A percentile compares a stretch with the other conserved stretches of the same genome.
Evolutionary conservation across 805 yeast genomes (phyloP).

Genomic region (Saccharomycopsis sp.): DNA sequence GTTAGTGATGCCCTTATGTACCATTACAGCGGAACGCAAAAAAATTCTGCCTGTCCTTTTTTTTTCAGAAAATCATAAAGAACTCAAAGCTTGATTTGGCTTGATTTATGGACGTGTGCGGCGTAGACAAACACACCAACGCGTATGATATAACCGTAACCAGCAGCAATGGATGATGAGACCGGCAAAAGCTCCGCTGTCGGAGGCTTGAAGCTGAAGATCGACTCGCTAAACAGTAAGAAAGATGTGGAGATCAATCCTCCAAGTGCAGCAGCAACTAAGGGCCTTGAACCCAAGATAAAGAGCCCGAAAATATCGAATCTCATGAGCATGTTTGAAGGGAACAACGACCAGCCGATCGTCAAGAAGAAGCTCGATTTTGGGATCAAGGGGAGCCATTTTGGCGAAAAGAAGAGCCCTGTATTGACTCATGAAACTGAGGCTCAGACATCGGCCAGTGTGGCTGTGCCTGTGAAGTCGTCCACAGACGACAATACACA

Average conservation of each 20-base stretch:
- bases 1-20: too few species aligned
- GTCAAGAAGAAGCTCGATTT: neutral
- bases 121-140: neutral
- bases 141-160: neutral
- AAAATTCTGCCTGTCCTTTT: neutral
- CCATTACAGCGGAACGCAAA: neutral
- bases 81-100: neutral
- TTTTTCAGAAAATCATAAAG: neutral
- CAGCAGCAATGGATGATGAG: neutral
- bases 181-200: neutral
- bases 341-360: conserved; percentile 1
- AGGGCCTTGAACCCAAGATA: conserved; percentile 1
- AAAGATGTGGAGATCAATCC: neutral
- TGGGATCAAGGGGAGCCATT: neutral
- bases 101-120: neutral
- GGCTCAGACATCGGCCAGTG: conserved; percentile 1
- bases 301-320: conserved; percentile 10
- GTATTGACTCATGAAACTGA: neutral
- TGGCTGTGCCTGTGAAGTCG: neutral
- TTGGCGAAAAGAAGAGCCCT: neutral
- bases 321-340: conserved; percentile 8
- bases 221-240: neutral
- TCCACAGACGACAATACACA: too few species aligned
- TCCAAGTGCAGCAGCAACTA: neutral
- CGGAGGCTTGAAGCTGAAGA: neutral